These are phyloP conservation scores for Stenocarpella maydis DNA, from an alignment of 2,329 filamentous ascomycete species.

Conservation along the genomic window DNA sequence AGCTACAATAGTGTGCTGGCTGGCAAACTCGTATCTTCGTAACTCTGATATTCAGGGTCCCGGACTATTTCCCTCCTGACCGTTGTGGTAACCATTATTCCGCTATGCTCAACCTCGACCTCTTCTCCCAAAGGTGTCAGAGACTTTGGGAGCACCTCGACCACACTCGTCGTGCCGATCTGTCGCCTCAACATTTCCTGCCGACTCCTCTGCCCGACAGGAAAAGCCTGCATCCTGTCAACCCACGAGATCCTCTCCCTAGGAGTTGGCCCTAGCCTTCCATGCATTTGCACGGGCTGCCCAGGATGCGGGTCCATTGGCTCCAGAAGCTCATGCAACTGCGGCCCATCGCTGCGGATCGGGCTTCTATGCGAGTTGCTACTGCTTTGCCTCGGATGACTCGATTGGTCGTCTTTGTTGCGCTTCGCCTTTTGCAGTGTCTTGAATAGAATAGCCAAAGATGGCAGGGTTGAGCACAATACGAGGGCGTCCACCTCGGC, in stretches of 20 bases:
- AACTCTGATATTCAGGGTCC: neutral
- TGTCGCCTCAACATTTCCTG: conserved; percentile 7
- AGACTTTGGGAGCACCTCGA: conserved; percentile 4
- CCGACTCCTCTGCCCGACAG: neutral
- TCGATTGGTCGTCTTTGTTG: neutral
- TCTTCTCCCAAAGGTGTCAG: neutral
- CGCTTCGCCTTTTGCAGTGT: neutral
- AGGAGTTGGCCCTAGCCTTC: conserved; percentile 6
- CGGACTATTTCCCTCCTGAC: conserved; percentile 4
- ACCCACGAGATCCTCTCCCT: conserved; percentile 18
- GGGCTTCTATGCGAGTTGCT: neutral
- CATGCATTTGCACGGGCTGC: conserved; percentile 1
- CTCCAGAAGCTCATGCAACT: neutral
- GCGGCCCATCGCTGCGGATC: neutral
- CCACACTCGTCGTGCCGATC: conserved; percentile 20
- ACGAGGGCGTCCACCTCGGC: conserved; percentile 20
- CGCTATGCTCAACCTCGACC: neutral
- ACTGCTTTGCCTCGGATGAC: neutral
- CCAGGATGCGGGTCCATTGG: conserved; percentile 5
- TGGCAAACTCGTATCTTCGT: neutral
- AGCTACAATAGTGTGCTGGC: neutral
- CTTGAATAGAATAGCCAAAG: neutral
- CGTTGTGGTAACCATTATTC: conserved; percentile 20
- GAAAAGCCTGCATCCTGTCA: conserved; percentile 23
- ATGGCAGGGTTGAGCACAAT: conserved; percentile 16